These are phyloP conservation scores for Leucaena leucocephala DNA, from an alignment of 306 rosid species.

Conservation along the genomic window DNA sequence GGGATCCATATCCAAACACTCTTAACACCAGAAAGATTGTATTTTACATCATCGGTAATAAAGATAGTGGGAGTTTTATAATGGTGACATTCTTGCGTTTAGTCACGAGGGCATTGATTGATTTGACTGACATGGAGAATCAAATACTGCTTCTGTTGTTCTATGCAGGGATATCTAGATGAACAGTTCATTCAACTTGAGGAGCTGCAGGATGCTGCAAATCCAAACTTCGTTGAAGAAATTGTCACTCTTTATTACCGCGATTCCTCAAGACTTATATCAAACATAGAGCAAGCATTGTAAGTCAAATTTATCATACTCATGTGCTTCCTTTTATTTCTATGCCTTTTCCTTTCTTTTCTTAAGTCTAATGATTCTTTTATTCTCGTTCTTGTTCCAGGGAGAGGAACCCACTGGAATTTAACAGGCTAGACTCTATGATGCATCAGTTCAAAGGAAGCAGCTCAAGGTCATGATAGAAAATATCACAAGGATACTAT, in stretches of 20 bases:
- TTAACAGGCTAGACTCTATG: conserved; percentile 63
- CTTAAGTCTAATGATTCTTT: not conserved
- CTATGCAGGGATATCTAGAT: conserved; percentile 68
- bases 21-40: not conserved
- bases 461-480: conserved; percentile 69
- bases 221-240: conserved; percentile 93
- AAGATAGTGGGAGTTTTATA: conserved; percentile 19
- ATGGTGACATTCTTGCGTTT: conserved; percentile 17
- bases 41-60: conserved; percentile 13
- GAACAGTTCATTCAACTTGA: conserved; percentile 90
- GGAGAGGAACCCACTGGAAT: conserved; percentile 67
- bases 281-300: conserved; percentile 76
- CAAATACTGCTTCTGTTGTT: not conserved
- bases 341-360: not conserved
- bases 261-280: conserved; percentile 70
- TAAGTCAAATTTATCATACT: conserved; percentile 38
- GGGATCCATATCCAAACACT: not conserved
- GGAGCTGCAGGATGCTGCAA: conserved; percentile 84
- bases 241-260: conserved; percentile 74
- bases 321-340: not conserved
- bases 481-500: not conserved
- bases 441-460: conserved; percentile 97
- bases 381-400: conserved; percentile 44
- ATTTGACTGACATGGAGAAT: not conserved
- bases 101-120: too few species aligned